Evolutionary conservation across 164 flowering plant species (phyloP).

Genomic region (Tetracentron sinense): DNA sequence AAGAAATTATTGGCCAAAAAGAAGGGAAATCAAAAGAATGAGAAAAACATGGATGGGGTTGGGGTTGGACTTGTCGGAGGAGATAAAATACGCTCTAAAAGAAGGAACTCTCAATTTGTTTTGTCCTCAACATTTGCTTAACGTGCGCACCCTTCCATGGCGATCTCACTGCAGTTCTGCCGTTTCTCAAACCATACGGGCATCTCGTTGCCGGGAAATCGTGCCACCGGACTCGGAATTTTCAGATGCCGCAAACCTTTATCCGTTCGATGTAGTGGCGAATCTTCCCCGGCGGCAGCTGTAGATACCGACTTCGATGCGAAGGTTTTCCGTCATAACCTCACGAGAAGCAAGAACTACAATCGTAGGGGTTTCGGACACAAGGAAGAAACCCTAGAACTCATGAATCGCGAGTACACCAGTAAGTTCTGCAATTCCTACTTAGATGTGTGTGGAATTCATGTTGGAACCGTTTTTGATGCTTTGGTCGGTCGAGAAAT

Average conservation of each 20-base stretch:
- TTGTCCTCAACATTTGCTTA: background rate
- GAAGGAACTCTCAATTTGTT: too few species aligned
- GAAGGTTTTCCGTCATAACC: conserved; percentile 70
- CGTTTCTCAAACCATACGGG: conserved; percentile 37
- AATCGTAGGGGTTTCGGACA: conserved; percentile 82
- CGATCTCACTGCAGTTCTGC: conserved; percentile 54
- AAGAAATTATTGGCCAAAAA: too few species aligned
- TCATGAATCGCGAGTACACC: conserved; percentile 82
- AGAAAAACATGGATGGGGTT: too few species aligned
- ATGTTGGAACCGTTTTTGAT: background rate
- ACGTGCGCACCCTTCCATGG: conserved; percentile 31
- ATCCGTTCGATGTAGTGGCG: conserved; percentile 56
- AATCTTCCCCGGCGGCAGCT: conserved; percentile 21
- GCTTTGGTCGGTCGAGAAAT: background rate
- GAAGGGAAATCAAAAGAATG: too few species aligned
- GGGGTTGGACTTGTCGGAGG: too few species aligned
- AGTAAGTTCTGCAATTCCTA: conserved; percentile 34
- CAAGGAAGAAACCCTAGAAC: conserved; percentile 78
- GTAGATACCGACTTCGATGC: conserved; percentile 70
- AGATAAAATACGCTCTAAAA: too few species aligned
- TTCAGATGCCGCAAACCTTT: conserved; percentile 32
- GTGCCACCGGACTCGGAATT: conserved; percentile 18
- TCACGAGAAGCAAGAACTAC: conserved; percentile 84
- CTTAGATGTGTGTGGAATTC: background rate
- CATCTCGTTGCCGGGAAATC: conserved; percentile 24